Evolutionary conservation across 73 alveolate species (phyloP).

Genomic region (Tetrahymena elliotti): DNA sequence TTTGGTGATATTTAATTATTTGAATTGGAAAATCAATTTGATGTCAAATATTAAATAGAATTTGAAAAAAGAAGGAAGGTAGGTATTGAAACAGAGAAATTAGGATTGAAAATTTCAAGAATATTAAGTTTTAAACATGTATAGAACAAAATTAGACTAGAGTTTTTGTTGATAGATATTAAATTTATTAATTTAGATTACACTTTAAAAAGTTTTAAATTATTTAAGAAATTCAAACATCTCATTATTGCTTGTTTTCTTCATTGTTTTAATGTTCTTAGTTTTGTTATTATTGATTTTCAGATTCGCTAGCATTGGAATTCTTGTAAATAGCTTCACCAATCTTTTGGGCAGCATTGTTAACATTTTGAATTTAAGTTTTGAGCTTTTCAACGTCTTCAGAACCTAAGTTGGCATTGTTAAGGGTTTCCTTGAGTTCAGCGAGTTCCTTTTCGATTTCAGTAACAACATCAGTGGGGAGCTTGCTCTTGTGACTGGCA

Average conservation of each 20-base stretch:
- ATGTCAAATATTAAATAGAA: not conserved
- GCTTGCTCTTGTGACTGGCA: slow-evolving; percentile 61
- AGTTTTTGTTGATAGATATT: not conserved
- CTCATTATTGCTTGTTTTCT: not conserved
- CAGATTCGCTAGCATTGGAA: not conserved
- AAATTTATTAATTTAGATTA: not conserved
- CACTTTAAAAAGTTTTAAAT: not conserved
- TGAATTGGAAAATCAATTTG: too few species aligned
- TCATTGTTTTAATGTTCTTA: not conserved
- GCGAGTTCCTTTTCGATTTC: slow-evolving; percentile 21
- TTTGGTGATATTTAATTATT: too few species aligned
- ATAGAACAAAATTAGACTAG: not conserved
- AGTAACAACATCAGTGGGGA: slow-evolving; percentile 52
- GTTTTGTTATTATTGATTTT: not conserved
- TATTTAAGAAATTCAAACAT: not conserved
- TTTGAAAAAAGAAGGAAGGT: not conserved
- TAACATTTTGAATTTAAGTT: slow-evolving; percentile 65
- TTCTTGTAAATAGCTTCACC: slow-evolving; percentile 69
- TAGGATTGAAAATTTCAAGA: not conserved
- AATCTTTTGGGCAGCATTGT: slow-evolving; percentile 75
- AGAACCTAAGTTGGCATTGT: slow-evolving; percentile 53
- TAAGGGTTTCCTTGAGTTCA: slow-evolving; percentile 43
- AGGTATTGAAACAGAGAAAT: not conserved
- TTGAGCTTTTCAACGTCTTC: slow-evolving; percentile 57
- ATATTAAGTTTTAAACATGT: not conserved